These are phyloP conservation scores for Peronospora farinosa DNA, from an alignment of 352 stramenopile species.

Conservation along the genomic window DNA sequence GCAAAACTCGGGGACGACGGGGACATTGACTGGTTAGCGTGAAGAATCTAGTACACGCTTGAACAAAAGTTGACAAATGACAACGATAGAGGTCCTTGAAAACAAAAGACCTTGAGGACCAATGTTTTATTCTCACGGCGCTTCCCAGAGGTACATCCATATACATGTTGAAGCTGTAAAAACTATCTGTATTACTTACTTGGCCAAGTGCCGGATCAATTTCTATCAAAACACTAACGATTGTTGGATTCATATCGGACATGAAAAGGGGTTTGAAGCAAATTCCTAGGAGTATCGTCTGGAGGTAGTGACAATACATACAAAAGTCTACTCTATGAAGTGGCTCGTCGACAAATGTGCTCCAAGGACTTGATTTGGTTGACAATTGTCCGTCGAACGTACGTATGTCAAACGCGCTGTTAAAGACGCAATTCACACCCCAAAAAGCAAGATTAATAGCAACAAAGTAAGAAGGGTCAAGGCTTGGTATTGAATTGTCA, in stretches of 20 bases:
- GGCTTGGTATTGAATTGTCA: neutral
- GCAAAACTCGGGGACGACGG: conserved; percentile 15
- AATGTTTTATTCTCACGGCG: conserved; percentile 14
- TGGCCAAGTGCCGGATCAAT: neutral
- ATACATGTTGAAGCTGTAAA: neutral
- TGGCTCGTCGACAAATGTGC: neutral
- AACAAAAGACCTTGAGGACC: conserved; percentile 5
- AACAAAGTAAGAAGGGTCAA: neutral
- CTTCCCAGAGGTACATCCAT: conserved; percentile 11
- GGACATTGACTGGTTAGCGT: conserved; percentile 15
- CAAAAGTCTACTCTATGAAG: neutral
- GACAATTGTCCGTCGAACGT: neutral
- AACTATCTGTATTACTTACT: too few relatives aligned
- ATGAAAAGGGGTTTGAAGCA: conserved; percentile 4
- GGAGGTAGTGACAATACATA: neutral
- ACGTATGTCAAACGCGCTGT: neutral
- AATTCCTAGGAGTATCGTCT: neutral
- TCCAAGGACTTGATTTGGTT: neutral
- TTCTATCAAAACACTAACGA: neutral
- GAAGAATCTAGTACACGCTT: conserved; percentile 1
- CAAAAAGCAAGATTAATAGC: neutral
- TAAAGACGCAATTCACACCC: neutral
- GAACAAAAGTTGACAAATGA: conserved; percentile 26
- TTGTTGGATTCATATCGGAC: conserved; percentile 4
- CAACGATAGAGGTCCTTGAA: neutral